phyloP scores from a whole-genome alignment of 805 yeast genomes.

The Jamesozyma spencerorum region DNA sequence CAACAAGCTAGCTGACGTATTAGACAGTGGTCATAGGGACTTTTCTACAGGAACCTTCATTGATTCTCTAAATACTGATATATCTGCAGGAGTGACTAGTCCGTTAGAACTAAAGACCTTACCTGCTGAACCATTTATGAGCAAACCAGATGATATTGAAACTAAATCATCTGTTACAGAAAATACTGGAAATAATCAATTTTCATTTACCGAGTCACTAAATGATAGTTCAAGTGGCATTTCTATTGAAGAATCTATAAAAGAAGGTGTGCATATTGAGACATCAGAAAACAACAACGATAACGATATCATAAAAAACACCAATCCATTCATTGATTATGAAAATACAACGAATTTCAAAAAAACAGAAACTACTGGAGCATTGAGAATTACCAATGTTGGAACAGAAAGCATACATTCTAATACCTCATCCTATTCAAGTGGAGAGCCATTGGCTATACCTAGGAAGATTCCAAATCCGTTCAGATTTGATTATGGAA shows the following conservation, averaged over 20 bases:
- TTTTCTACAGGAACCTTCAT: not conserved
- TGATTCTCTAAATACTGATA: not conserved
- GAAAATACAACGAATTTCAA: not conserved
- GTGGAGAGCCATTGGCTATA: not conserved
- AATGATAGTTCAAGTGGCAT: conserved; percentile 11
- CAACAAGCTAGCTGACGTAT: not conserved
- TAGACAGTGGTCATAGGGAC: not conserved
- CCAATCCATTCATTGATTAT: conserved; percentile 2
- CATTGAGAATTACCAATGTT: conserved; percentile 1
- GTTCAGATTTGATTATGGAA: not conserved
- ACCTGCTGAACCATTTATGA: no score
- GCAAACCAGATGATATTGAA: not conserved
- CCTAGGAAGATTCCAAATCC: not conserved
- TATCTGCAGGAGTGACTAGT: not conserved
- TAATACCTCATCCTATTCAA: not conserved
- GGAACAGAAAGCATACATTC: not conserved
- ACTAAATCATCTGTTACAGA: not conserved
- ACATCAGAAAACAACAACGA: not conserved
- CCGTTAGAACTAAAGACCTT: not conserved
- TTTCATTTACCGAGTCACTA: conserved; percentile 15
- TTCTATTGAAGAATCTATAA: not conserved
- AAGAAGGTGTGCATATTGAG: not conserved
- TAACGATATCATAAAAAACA: not conserved
- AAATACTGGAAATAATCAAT: conserved; percentile 1
- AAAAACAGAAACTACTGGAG: not conserved